Evolutionary conservation across 2,329 filamentous ascomycete genomes (phyloP).

Genomic region (Hypoxylon sp.): DNA sequence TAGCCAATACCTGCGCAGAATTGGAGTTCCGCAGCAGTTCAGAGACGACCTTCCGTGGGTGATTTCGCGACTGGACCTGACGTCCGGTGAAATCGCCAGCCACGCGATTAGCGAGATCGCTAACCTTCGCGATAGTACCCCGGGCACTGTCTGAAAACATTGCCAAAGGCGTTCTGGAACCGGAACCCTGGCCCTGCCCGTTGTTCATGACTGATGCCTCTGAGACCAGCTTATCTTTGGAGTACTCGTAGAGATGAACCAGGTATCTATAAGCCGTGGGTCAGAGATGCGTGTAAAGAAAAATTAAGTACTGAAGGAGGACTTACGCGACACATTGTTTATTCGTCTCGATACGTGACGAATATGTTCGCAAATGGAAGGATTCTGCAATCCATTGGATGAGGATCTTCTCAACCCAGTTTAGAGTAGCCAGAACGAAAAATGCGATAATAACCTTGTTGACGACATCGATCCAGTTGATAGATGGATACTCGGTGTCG

Average conservation of each 20-base stretch:
- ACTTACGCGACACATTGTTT: slow-evolving; percentile 81
- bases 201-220: slow-evolving; percentile 64
- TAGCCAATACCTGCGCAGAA: slow-evolving; percentile 85
- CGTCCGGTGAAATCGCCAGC: slow-evolving; percentile 93
- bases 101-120: slow-evolving; percentile 80
- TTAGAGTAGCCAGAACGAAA: slow-evolving; percentile 84
- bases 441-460: slow-evolving; percentile 89
- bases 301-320: slow-evolving; percentile 60
- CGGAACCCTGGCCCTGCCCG: slow-evolving; percentile 62
- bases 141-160: slow-evolving; percentile 81
- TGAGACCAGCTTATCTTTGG: slow-evolving; percentile 76
- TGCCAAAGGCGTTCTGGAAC: slow-evolving; percentile 79
- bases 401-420: slow-evolving; percentile 91
- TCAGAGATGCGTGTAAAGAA: slow-evolving; percentile 63
- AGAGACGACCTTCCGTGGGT: slow-evolving; percentile 86
- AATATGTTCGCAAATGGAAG: slow-evolving; percentile 92
- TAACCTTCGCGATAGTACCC: slow-evolving; percentile 81
- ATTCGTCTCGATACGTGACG: slow-evolving; percentile 90
- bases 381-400: slow-evolving; percentile 95
- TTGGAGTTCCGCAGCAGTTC: slow-evolving; percentile 78
- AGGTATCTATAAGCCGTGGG: slow-evolving; percentile 55
- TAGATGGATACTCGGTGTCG: slow-evolving; percentile 63
- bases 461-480: slow-evolving; percentile 79
- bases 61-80: slow-evolving; percentile 72
- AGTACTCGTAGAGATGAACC: slow-evolving; percentile 73